Evolutionary conservation across 2,329 filamentous ascomycete species (phyloP).

Genomic region (Orbilia javanica): DNA sequence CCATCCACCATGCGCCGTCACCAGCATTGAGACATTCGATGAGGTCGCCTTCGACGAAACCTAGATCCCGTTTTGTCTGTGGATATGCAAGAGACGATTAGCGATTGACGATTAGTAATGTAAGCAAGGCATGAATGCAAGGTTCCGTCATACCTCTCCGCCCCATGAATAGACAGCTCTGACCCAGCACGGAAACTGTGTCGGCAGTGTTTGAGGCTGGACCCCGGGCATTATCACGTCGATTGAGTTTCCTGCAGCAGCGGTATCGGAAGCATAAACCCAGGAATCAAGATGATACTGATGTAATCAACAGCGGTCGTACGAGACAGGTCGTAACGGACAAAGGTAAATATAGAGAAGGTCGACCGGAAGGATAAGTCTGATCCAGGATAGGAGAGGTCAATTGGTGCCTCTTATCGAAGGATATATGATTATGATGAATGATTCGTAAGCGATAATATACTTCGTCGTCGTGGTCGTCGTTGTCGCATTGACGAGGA

Average conservation of each 20-base stretch:
- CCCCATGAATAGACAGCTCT: slow-evolving; percentile 93
- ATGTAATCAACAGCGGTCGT: slow-evolving; percentile 2
- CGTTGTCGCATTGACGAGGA: slow-evolving; percentile 25
- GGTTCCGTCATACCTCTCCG: slow-evolving; percentile 73
- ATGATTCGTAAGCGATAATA: not conserved
- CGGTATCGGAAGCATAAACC: slow-evolving; percentile 32
- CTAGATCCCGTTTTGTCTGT: slow-evolving; percentile 89
- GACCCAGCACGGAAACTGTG: slow-evolving; percentile 82
- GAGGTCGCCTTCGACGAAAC: slow-evolving; percentile 96
- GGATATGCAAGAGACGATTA: slow-evolving; percentile 30
- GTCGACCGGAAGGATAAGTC: not conserved
- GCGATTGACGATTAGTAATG: slow-evolving; percentile 29
- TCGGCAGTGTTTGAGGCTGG: slow-evolving; percentile 56
- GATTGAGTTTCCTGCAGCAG: slow-evolving; percentile 31
- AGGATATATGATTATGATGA: not conserved
- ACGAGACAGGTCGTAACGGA: not conserved
- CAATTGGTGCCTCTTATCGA: slow-evolving; percentile 7
- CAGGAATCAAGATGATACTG: not conserved
- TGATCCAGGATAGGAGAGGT: not conserved
- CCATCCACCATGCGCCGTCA: slow-evolving; percentile 99
- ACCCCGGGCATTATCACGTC: slow-evolving; percentile 46
- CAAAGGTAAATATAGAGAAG: not conserved
- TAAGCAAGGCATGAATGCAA: slow-evolving; percentile 26
- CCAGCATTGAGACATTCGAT: slow-evolving; percentile 98
- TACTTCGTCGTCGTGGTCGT: not conserved